A percentile compares a stretch with the other conserved stretches of the same genome.
Conservation (phyloP, 345 rosid genomes). For the Lagerstroemia speciosa region DNA sequence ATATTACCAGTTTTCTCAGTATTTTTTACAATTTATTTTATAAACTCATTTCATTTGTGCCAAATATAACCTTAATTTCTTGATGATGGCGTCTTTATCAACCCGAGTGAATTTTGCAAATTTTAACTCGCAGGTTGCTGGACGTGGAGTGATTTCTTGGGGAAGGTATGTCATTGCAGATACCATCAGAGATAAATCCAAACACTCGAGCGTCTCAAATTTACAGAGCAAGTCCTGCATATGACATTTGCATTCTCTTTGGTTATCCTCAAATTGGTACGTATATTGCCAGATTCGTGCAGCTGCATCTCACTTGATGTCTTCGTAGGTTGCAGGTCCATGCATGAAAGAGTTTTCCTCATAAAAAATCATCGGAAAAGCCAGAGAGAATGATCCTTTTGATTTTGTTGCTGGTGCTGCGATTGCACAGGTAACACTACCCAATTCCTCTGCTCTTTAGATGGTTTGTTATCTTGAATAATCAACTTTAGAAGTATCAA, state of each 20-base stretch:
- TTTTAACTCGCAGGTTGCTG: conserved; percentile 62
- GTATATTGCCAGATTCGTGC: not conserved
- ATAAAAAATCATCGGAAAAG: conserved; percentile 72
- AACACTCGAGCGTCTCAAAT: conserved; percentile 57
- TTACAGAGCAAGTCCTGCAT: conserved; percentile 59
- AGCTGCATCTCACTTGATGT: not conserved
- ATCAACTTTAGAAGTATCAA: not conserved
- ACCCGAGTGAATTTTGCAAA: conserved; percentile 13
- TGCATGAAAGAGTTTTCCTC: conserved; percentile 48
- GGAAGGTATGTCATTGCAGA: conserved; percentile 70
- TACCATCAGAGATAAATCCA: conserved; percentile 80
- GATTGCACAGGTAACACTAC: conserved; percentile 49
- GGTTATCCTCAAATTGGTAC: not conserved
- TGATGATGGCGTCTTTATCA: too few species aligned
- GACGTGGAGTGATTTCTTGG: conserved; percentile 73
- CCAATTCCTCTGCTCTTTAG: not conserved
- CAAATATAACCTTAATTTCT: too few species aligned
- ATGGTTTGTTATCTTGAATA: not conserved
- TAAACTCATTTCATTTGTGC: too few species aligned
- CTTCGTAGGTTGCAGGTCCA: conserved; percentile 52
- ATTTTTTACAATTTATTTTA: too few species aligned
- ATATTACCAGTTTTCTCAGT: too few species aligned
- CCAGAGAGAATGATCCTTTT: conserved; percentile 45
- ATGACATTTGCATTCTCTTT: not conserved
- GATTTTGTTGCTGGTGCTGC: conserved; percentile 76